Evolutionary conservation across 441 rosid genomes (phyloP).

Genomic region (Daphne laureola): DNA sequence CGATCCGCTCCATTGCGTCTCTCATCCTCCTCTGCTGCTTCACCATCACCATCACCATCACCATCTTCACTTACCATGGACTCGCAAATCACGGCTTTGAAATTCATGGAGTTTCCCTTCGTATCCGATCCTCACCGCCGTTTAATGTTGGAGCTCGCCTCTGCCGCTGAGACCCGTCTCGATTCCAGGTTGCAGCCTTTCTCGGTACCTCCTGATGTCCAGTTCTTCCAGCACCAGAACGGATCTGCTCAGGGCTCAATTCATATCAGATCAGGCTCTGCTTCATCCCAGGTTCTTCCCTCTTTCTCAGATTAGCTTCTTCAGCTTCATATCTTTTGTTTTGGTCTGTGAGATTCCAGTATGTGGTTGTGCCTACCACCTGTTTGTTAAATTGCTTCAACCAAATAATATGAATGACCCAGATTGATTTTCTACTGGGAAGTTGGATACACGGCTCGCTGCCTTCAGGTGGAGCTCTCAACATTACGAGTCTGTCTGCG

Average conservation of each 20-base stretch:
- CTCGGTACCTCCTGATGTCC: constrained; percentile 52
- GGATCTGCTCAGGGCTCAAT: constrained; percentile 55
- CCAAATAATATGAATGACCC: too few relatives aligned
- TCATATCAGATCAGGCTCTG: constrained; percentile 44
- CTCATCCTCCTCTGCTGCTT: constrained; percentile 12
- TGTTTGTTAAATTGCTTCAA: too few relatives aligned
- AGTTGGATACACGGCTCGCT: constrained; percentile 75
- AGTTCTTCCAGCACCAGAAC: constrained; percentile 36
- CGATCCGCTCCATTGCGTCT: constrained; percentile 15
- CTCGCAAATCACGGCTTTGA: constrained; percentile 23
- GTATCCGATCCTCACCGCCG: constrained; percentile 40
- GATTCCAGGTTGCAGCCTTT: constrained; percentile 45
- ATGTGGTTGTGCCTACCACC: not conserved
- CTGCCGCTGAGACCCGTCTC: constrained; percentile 55
- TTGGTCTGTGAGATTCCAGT: not conserved
- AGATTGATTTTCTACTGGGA: constrained; percentile 81
- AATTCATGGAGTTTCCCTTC: constrained; percentile 53
- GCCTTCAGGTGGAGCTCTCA: constrained; percentile 62
- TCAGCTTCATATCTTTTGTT: not conserved
- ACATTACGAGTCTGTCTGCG: constrained; percentile 67
- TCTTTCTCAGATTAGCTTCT: not conserved
- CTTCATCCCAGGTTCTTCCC: constrained; percentile 42
- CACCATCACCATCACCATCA: constrained; percentile 18
- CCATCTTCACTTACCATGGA: constrained; percentile 26
- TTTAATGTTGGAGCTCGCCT: constrained; percentile 54